Evolutionary conservation across 495 filamentous ascomycete genomes (phyloP), one percentile per base, ranked within the genome.

Genomic region (Neurospora sp.): DNA sequence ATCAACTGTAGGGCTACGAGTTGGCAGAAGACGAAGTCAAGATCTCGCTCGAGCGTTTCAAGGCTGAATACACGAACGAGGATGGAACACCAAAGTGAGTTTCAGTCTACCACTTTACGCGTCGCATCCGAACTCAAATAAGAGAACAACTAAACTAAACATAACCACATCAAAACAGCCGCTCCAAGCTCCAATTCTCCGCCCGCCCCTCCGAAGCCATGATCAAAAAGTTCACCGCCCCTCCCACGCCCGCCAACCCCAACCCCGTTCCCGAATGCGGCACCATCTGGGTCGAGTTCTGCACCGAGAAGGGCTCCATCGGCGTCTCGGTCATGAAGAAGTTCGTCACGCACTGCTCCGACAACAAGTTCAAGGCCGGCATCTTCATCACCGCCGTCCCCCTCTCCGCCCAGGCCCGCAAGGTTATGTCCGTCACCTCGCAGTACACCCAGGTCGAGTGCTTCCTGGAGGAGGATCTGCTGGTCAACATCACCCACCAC

Each of bases 401-500:
- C 35, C 91, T 97, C 72, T 94, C 93, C 0, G 85, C 93, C 5
- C 90, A 94, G 37, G 96, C 94, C 45, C 87, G 96, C 78, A 95
- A 93, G 82, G 89, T 93, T 76, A 89, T 97, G 75, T 90, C 91
- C 27, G 87, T 87, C 16, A 88, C 89, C 45, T 86, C 89, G 75
- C 83, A 88, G 77, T 88, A 92, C 82, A 88, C 87, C 45, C 89
- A 92, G 77, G 92, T 97, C 78, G 96, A 99, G 85, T 91, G 92
- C 76, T 99, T 98, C 87, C 86, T 94, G 73, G 96, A 99, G 84
- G 90, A 94, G 83, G 94, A 99, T 83, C 83, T 99, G 78, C 87
- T 99, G 65, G 94, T 98, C 79, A 99, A 99, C 83, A 99, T 99
- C 82, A 98, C 95, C 35, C 93, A 94, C 79, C 96, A 99, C 84